Evolutionary conservation across 2,329 filamentous ascomycete species (phyloP).

Genomic region (Aspergillus sp.): DNA sequence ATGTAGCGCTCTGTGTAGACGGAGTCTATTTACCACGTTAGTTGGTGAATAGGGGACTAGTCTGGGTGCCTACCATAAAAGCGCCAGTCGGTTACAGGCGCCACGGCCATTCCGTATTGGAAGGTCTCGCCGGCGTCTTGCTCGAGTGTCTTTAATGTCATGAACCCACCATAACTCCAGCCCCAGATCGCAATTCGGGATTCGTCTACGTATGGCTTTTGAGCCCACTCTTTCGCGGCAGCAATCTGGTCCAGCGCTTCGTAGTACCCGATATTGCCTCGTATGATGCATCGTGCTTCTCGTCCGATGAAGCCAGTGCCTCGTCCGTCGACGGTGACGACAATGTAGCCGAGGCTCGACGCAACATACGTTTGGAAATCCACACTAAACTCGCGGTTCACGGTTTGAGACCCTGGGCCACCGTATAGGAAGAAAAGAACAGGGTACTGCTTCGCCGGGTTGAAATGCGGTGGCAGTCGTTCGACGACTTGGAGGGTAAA

Average conservation of each 20-base stretch:
- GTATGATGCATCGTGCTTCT: constrained; percentile 75
- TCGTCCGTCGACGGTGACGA: constrained; percentile 90
- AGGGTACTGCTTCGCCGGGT: constrained; percentile 79
- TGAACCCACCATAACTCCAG: constrained; percentile 96
- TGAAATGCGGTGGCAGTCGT: constrained; percentile 85
- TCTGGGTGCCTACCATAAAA: constrained; percentile 65
- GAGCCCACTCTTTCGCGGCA: constrained; percentile 79
- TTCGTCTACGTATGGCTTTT: constrained; percentile 78
- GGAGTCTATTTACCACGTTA: constrained; percentile 25
- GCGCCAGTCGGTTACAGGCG: constrained; percentile 96
- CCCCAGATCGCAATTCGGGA: constrained; percentile 91
- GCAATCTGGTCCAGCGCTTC: constrained; percentile 91
- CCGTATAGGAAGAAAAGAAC: constrained; percentile 95
- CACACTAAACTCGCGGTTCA: constrained; percentile 75
- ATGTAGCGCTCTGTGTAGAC: constrained; percentile 70
- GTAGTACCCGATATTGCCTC: constrained; percentile 78
- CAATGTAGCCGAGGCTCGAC: constrained; percentile 82
- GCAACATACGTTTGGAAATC: constrained; percentile 92
- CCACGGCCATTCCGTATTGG: constrained; percentile 96
- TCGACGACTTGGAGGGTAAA: constrained; percentile 74
- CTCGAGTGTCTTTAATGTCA: constrained; percentile 92
- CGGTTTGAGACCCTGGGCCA: constrained; percentile 87
- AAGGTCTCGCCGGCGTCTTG: constrained; percentile 86
- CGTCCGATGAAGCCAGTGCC: constrained; percentile 91
- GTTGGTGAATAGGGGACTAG: background rate